Percentiles rank a stretch among this genome's conserved stretches.
phyloP scores from a whole-genome alignment of 441 rosid genomes.

The Croton setiger region DNA sequence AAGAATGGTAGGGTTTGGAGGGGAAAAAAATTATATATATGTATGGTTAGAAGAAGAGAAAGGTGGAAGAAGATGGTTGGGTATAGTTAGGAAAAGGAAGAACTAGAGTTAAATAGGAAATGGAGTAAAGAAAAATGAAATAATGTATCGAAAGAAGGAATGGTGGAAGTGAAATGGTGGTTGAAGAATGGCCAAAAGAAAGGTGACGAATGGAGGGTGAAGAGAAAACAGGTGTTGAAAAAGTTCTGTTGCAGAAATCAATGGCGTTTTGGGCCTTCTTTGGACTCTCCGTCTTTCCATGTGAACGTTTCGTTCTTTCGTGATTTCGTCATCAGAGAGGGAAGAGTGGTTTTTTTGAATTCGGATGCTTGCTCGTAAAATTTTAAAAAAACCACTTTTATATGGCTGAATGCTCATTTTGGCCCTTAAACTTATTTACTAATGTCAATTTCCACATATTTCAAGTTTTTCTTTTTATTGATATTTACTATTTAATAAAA shows the following conservation, averaged over 20 bases:
- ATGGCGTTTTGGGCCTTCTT: slow-evolving; percentile 44
- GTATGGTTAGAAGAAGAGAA: slow-evolving; percentile 10
- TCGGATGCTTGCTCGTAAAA: background rate
- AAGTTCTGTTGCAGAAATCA: slow-evolving; percentile 74
- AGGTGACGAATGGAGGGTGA: slow-evolving; percentile 59
- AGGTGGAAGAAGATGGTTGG: slow-evolving; percentile 31
- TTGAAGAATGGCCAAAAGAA: slow-evolving; percentile 38
- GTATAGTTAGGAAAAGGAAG: background rate
- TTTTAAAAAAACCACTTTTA: background rate
- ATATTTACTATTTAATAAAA: no score
- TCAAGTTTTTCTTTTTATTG: no score
- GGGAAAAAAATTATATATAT: no score
- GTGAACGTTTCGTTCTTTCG: background rate
- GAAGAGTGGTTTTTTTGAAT: background rate
- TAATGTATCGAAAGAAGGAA: no score
- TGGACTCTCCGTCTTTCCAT: slow-evolving; percentile 32
- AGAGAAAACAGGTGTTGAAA: slow-evolving; percentile 65
- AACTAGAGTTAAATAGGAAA: background rate
- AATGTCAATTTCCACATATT: no score
- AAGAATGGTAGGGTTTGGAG: slow-evolving; percentile 22
- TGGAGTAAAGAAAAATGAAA: no score
- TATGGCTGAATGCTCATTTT: no score
- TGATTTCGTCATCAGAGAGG: no score
- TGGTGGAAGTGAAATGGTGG: slow-evolving; percentile 9
- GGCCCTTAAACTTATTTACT: no score